Conservation (phyloP, 2,329 filamentous ascomycete species). For the Apiospora kogelbergensis region DNA sequence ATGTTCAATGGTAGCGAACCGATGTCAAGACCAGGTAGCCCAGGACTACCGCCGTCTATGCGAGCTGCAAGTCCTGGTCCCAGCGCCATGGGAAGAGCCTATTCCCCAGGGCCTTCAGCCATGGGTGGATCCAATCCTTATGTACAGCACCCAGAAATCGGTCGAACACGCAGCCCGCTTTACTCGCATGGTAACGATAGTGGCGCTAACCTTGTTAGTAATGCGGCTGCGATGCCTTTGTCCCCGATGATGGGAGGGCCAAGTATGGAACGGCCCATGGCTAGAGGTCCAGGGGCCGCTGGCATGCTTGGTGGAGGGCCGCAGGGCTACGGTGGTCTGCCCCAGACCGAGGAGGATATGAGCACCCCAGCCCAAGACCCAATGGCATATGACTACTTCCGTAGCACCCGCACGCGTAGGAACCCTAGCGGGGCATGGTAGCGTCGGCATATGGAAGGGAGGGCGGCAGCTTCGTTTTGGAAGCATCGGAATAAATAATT, state of each 20-base stretch:
- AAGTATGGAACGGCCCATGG: constrained; percentile 29
- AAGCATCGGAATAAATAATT: neutral
- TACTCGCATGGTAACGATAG: constrained; percentile 55
- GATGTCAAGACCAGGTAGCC: constrained; percentile 52
- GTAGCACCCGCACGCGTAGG: constrained; percentile 25
- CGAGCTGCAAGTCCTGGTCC: constrained; percentile 27
- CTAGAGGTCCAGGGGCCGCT: constrained; percentile 27
- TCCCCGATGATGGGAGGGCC: constrained; percentile 33
- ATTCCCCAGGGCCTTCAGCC: constrained; percentile 23
- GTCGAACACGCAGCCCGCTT: constrained; percentile 45
- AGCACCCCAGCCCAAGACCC: constrained; percentile 39
- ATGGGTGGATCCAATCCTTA: constrained; percentile 27
- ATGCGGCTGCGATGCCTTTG: constrained; percentile 53
- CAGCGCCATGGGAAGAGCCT: constrained; percentile 16
- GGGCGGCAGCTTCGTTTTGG: neutral
- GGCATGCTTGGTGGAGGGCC: constrained; percentile 59
- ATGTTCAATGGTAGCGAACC: constrained; percentile 43
- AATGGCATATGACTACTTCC: constrained; percentile 58
- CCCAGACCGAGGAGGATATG: constrained; percentile 50
- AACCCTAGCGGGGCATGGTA: constrained; percentile 8
- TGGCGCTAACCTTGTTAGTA: constrained; percentile 50
- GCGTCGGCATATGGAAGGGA: neutral
- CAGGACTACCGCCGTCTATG: constrained; percentile 34
- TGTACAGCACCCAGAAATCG: constrained; percentile 25
- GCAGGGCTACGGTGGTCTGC: constrained; percentile 58